Conservation (phyloP, 1,284 basidiomycete genomes). For the Puccinia sorghi region DNA sequence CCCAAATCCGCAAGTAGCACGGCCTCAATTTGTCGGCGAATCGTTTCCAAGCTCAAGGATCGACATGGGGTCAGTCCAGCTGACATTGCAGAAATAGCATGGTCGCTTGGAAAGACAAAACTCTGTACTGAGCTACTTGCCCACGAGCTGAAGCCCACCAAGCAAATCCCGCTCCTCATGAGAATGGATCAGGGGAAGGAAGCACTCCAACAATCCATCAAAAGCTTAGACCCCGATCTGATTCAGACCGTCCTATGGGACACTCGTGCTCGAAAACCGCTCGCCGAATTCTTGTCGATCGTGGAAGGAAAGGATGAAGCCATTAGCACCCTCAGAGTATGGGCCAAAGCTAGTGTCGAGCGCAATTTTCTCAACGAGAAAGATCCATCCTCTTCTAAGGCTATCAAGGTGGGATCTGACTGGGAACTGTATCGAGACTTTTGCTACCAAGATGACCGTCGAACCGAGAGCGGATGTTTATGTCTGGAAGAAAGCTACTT, state of each 20-base stretch:
- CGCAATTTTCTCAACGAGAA: constrained; percentile 5
- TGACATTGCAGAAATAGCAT: constrained; percentile 89
- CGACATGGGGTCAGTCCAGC: constrained; percentile 73
- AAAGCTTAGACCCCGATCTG: constrained; percentile 92
- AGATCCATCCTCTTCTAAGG: not conserved
- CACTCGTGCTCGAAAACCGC: constrained; percentile 74
- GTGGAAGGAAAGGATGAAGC: constrained; percentile 82
- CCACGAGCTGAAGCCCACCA: constrained; percentile 80
- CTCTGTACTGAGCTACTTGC: constrained; percentile 89
- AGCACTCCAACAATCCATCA: constrained; percentile 84
- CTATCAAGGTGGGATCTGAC: constrained; percentile 61
- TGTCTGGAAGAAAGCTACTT: constrained; percentile 76
- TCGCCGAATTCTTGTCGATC: constrained; percentile 91
- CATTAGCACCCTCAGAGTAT: constrained; percentile 76
- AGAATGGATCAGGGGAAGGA: constrained; percentile 91
- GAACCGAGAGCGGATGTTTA: constrained; percentile 84
- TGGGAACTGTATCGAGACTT: constrained; percentile 89
- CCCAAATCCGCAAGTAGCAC: constrained; percentile 60
- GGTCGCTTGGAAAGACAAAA: constrained; percentile 80
- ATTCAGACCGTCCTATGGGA: constrained; percentile 88
- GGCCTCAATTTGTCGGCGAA: constrained; percentile 74
- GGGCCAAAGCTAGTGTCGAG: constrained; percentile 68
- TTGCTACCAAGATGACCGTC: constrained; percentile 95
- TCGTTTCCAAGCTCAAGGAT: constrained; percentile 75
- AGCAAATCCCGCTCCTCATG: constrained; percentile 88